Base-by-base conservation (phyloP, 2,329 filamentous ascomycete species). In the Sarocladium strictum region DNA sequence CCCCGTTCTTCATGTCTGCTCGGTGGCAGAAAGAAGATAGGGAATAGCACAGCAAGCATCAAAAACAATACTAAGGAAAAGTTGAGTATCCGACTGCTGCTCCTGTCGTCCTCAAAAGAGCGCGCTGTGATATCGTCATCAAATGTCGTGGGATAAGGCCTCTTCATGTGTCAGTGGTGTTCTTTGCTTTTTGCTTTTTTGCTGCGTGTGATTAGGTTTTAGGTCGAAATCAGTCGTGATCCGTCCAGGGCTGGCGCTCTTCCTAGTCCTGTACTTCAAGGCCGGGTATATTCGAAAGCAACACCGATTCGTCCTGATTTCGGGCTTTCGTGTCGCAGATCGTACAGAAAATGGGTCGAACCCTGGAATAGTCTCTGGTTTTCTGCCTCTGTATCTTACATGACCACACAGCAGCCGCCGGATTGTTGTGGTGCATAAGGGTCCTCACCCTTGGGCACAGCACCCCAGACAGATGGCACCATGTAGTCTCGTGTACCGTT, bases 401-500 rank as follows among this genome's bases (percentile, higher is more conserved):
- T 97, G 74, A 99, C 85, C 66, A 87, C 81, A 77, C 94, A 99
- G 84, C 94, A 99, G 65, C 91, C 89, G 68, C 85, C 88, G 63
- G 83, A 90, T 76, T 95, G 90, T 78, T 95, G 93, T 63, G 93
- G 93, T 66, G 93, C 91, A 71, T 99, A 99, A n/a, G 94, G 94
- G 70, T 99, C 94, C 70, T 97, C 94, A 71, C 89, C 87, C 79
- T 91, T 93, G 68, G 95, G 90, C 61, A 97, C 90, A 58, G 86
- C 83, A 63, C 93, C 93, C 94, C 94, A 99, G 72, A 95, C 89
- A 54, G 91, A 96, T 53, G 92, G 92, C 54, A 97, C 92, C 94
- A 99, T 97, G 78, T 96, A 97, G 72, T 99, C 94, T 73, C 93
- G 89, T 64, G 94, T 97, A 73, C 90, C 92, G 74, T 96, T 96